These are phyloP conservation scores for Backusella macrospora DNA, from an alignment of 192 early-diverging fungal genomes.

Conservation along the genomic window DNA sequence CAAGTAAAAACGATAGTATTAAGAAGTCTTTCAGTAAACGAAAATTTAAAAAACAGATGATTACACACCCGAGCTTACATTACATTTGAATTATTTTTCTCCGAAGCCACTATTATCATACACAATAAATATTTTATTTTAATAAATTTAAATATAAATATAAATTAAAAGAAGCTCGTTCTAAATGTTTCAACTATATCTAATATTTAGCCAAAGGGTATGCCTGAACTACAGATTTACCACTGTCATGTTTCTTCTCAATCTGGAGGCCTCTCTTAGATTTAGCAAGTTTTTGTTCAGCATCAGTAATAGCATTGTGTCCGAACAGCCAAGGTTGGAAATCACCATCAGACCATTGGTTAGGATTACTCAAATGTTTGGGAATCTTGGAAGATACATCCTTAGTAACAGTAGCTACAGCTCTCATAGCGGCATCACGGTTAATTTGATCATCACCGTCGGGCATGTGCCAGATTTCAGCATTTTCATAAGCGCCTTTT, in stretches of 20 bases:
- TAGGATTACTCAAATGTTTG: constrained; percentile 2
- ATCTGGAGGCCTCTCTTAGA: neutral
- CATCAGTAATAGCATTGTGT: constrained; percentile 22
- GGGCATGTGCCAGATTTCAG: constrained; percentile 22
- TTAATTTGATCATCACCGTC: constrained; percentile 23
- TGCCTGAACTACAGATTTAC: neutral
- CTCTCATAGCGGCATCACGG: constrained; percentile 22
- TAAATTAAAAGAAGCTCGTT: neutral
- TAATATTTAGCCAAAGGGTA: constrained; percentile 3
- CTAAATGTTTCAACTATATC: neutral
- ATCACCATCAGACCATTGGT: constrained; percentile 29
- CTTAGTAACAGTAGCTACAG: constrained; percentile 3
- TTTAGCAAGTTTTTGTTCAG: constrained; percentile 6
- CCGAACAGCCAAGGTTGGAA: constrained; percentile 28
- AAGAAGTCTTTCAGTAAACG: too few species aligned
- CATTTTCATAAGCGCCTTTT: constrained; percentile 21
- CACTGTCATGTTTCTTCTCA: neutral
- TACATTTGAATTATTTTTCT: too few species aligned
- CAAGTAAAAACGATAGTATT: too few species aligned
- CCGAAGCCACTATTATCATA: neutral
- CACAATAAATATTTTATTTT: neutral
- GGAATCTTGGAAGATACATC: neutral
- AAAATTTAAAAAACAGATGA: too few species aligned
- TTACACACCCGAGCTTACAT: too few species aligned
- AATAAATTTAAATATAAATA: constrained; percentile 1